Conservation (phyloP, 108 stramenopile genomes). For the Parietichytrium sp. region DNA sequence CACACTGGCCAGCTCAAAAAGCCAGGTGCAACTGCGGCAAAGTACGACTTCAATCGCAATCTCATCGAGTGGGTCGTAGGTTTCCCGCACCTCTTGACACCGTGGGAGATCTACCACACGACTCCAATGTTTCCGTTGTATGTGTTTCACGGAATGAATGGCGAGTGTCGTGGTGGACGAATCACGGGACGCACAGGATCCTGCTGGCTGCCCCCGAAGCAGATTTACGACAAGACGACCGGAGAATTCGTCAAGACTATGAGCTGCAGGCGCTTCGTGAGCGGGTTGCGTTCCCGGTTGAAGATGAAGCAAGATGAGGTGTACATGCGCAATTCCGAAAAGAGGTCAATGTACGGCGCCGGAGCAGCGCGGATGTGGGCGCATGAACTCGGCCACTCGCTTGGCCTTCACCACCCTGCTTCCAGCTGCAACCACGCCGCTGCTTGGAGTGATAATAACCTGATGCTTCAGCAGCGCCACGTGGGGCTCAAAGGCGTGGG, state of each 20-base stretch:
- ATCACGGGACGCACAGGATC: background rate
- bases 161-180: background rate
- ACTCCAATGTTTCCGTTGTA: slow-evolving; percentile 1
- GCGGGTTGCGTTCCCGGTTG: background rate
- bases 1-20: background rate
- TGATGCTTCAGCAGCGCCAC: slow-evolving; percentile 1
- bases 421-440: background rate
- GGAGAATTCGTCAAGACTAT: background rate
- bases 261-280: background rate
- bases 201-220: background rate
- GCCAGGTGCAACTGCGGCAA: background rate
- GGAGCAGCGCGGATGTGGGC: background rate
- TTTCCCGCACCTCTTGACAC: background rate
- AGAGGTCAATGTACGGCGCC: background rate
- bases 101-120: background rate
- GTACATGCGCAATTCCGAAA: background rate
- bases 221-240: background rate
- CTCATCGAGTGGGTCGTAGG: slow-evolving; percentile 29
- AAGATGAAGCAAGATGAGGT: background rate
- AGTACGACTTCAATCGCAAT: slow-evolving; percentile 24
- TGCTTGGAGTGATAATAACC: background rate
- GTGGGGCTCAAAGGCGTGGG: background rate
- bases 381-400: slow-evolving; percentile 13
- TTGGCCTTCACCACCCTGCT: slow-evolving; percentile 25
- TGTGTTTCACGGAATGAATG: slow-evolving; percentile 9